Base-by-base conservation (phyloP, 371 early-diverging fungal species). In the Lichtheimia ornata region DNA sequence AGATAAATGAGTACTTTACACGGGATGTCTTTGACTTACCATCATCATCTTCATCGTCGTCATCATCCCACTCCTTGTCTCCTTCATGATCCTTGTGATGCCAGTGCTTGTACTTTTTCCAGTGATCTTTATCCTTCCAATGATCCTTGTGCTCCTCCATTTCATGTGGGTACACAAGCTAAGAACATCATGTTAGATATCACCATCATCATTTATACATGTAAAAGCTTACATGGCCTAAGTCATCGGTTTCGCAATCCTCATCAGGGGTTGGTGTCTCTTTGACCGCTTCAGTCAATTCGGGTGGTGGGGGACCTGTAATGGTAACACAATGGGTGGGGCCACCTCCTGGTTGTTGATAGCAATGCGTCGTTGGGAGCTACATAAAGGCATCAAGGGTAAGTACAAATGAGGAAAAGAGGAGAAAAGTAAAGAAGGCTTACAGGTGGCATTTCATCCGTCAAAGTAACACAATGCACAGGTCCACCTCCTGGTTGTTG, bases 101-200 rank as follows among this genome's bases (percentile, higher is more conserved):
- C n/a, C 47, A 47, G n/a, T 47, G 18, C 18, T 47, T 20, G 47
- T 47, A n/a, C 18, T 47, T 20, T 18, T 47, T 47, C 47, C 47
- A 47, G 5, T 47, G 47, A 20, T 47, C 47, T 47, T 47, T 47
- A 47, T 47, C 47, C 47, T 47, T 47, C 47, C 47, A 47, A n/a
- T 47, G 47, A 20, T 47, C 47, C 35, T 35, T 35, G 17, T 53
- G 53, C 17, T 53, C 53, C 15, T 25, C 53, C 9, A 53, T 27
- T 13, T 53, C 28, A 18, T 17, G 17, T 27, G 53, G 28, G 28
- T 53, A 53, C 14, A 53, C 53, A 14, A 35, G 13, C 53, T 53
- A 22, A 2, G 3, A 52, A 15, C 1, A 4, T 14, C 17, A 25
- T 9, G 27, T 24, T 24, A 52, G 52, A 47, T 47, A 47, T 14